Percentiles rank a stretch among this genome's conserved stretches.
Conservation (phyloP, 2,329 filamentous ascomycete genomes). For the Neodidymelliopsis sp. region DNA sequence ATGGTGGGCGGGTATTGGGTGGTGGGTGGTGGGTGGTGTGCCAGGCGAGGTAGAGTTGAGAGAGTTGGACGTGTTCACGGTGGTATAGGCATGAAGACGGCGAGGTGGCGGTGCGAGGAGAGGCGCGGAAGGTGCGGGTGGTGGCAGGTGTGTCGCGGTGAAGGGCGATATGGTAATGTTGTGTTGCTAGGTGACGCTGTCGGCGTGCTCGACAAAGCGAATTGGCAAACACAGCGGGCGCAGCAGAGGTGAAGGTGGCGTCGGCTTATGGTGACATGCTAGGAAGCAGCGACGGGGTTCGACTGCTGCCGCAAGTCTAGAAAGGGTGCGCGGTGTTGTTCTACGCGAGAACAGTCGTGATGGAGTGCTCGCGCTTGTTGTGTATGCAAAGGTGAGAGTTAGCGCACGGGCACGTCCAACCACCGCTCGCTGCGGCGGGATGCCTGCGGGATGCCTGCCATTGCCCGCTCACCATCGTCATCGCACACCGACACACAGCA, state of each 20-base stretch:
- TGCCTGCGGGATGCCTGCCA: constrained; percentile 14
- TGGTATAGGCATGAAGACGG: constrained; percentile 39
- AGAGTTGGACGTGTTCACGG: constrained; percentile 14
- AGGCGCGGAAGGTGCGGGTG: constrained; percentile 6
- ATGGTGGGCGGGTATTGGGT: constrained; percentile 50
- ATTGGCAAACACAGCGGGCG: constrained; percentile 44
- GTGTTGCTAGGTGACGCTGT: constrained; percentile 46
- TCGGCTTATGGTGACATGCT: constrained; percentile 22
- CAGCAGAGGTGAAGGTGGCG: constrained; percentile 21
- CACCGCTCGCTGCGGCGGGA: constrained; percentile 7
- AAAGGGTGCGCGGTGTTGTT: constrained; percentile 17
- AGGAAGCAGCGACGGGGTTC: constrained; percentile 16
- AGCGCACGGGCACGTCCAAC: constrained; percentile 24
- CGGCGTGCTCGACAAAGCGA: constrained; percentile 47
- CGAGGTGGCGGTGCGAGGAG: constrained; percentile 1
- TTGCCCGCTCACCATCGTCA: constrained; percentile 22
- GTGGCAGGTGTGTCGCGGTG: constrained; percentile 26
- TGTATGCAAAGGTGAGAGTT: constrained; percentile 23
- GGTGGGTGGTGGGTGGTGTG: constrained; percentile 12
- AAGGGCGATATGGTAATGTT: constrained; percentile 31
- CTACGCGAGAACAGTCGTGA: constrained; percentile 18
- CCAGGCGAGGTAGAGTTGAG: constrained; percentile 15
- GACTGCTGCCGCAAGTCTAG: constrained; percentile 18
- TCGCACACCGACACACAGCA: constrained; percentile 16
- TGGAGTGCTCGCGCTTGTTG: constrained; percentile 37